Evolutionary conservation across 1,284 basidiomycete species (phyloP), one percentile per base, ranked within the genome.

Genomic region (Cutaneotrichosporon cavernicola): DNA sequence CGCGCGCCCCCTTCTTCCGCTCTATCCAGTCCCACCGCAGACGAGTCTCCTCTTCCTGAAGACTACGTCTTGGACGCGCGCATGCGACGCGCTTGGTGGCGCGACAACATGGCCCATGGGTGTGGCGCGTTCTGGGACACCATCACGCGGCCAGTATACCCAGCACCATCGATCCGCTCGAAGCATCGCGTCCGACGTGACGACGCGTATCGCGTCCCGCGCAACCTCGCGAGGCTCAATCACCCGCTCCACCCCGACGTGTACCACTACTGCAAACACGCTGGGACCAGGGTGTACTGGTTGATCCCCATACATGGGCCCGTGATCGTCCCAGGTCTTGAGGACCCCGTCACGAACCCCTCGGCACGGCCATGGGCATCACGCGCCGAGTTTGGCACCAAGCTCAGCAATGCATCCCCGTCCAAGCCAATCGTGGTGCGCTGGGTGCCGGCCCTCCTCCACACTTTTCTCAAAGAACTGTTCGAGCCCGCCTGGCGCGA

Each of bases 251-350:
- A 77, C 61, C 75, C 77, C 0, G 52, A 65, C 56, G 49, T 76
- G 2, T 14, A 18, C 4, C 46, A 60, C 21, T 75, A 72, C 64
- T 62, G 70, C 60, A 30, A 36, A 5, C 38, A 65, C 21, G 63
- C 72, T 6, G 18, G 58, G 16, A 47, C 56, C 6, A 62, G 73
- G n/a, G 70, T 78, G 14, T 68, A 73, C 56, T 78, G 77, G 77
- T 40, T 74, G 11, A 70, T 78, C 18, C 77, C 77, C 1, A 64
- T 78, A 5, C 68, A 75, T 46, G 76, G 76, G 1, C 73, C 75
- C 2, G 72, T 78, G 8, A n/a, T 69, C 1, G 36, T 77, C 0
- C 74, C 75, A 0, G 52, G 58, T 0, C 55, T 69, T 13, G 63
- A 68, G 9, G 68, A 70, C 46, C 55, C 43, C 8, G 51, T 58